Evolutionary conservation across 176 grass and related monocot species (phyloP).

Genomic region (Cenchrus purpureus): DNA sequence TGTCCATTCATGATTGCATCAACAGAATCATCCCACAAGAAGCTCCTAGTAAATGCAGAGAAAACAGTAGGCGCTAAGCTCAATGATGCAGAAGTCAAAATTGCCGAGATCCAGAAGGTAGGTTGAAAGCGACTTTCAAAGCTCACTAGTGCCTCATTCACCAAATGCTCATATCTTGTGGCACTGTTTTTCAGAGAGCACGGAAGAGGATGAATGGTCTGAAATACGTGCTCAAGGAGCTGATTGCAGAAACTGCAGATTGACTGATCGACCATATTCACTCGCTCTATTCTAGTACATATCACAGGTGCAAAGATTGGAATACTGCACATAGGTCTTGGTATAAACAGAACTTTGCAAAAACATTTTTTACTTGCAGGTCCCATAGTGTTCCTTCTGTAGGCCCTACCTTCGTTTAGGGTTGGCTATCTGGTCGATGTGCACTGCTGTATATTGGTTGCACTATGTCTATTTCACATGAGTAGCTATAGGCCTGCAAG

Average conservation of each 20-base stretch:
- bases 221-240: slow-evolving; percentile 66
- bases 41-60: slow-evolving; percentile 72
- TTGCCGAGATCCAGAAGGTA: slow-evolving; percentile 71
- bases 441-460: not conserved
- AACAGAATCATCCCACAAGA: slow-evolving; percentile 74
- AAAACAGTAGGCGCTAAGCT: slow-evolving; percentile 64
- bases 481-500: not conserved
- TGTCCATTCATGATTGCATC: slow-evolving; percentile 3
- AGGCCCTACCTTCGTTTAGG: not conserved
- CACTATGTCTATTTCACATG: not conserved
- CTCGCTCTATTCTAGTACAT: slow-evolving; percentile 29
- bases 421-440: not conserved
- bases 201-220: slow-evolving; percentile 70
- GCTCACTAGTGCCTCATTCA: not conserved
- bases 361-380: not conserved
- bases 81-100: slow-evolving; percentile 72
- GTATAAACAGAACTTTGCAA: not conserved
- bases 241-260: slow-evolving; percentile 57
- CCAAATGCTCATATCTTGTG: slow-evolving; percentile 15
- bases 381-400: not conserved
- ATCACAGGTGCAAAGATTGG: not conserved
- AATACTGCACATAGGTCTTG: slow-evolving; percentile 29
- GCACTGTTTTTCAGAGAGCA: slow-evolving; percentile 53
- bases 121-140: slow-evolving; percentile 1
- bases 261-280: slow-evolving; percentile 38